phyloP scores from a whole-genome alignment of 169 alveolate species.

The Amoebophrya sp. region DNA sequence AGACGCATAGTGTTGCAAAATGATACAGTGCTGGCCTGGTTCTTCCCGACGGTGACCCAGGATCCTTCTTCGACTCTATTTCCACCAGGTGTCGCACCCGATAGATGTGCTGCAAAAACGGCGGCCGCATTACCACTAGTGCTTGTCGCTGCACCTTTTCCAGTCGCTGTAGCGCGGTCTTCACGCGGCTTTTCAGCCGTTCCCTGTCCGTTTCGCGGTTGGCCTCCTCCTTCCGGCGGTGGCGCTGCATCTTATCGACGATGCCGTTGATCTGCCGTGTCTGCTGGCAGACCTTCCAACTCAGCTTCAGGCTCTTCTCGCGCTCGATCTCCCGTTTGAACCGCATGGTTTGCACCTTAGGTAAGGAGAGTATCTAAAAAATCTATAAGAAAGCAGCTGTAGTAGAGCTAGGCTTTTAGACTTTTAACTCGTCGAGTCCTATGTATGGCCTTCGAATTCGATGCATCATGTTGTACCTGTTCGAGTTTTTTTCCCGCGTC shows the following conservation, averaged over 20 bases:
- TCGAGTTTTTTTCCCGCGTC: not conserved
- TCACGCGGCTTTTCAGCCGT: not conserved
- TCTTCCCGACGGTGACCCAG: too few relatives aligned
- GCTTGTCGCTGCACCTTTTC: not conserved
- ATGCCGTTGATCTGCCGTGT: not conserved
- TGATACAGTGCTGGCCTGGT: too few relatives aligned
- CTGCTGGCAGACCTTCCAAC: not conserved
- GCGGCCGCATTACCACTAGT: not conserved
- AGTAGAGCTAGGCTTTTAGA: not conserved
- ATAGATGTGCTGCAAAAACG: not conserved
- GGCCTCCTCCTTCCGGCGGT: not conserved
- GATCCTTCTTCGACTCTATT: not conserved
- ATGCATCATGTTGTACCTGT: not conserved
- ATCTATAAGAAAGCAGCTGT: not conserved
- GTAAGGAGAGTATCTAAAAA: not conserved
- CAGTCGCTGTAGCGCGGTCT: not conserved
- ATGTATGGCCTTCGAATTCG: not conserved
- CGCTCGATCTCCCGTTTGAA: not conserved
- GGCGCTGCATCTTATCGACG: not conserved
- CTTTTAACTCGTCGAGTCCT: not conserved
- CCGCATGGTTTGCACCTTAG: not conserved
- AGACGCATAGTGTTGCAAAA: too few relatives aligned
- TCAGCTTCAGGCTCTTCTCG: not conserved
- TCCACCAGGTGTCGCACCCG: not conserved
- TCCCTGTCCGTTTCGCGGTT: not conserved